Evolutionary conservation across 768 basidiomycete genomes (phyloP), one percentile per base, ranked within the genome.

Genomic region (Lentinula edodes): DNA sequence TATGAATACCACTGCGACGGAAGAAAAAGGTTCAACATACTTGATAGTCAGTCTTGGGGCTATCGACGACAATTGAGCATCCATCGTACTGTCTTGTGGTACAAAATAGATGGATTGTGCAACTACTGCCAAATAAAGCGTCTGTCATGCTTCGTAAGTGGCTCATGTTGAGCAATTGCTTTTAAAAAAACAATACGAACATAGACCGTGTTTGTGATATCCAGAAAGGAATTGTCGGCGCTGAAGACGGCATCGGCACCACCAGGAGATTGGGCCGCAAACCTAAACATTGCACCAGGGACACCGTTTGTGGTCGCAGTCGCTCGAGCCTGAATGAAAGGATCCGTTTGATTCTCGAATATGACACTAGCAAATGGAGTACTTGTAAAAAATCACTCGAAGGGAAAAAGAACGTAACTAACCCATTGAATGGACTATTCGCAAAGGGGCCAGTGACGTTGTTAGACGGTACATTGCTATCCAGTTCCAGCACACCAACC

Each of bases 41-140:
- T 88, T 82, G 39, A 90, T 73, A 64, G 76, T 78, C 52, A 90
- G 71, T 28, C 86, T 78, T 20, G 82, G 78, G 15, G 76, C 66
- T 10, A 80, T 64, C 5, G 77, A 75, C 3, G 73, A 77, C 45
- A 83, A 64, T 35, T 68, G 61, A 6, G 80, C 80, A 13, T 71
- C 58, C 6, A 84, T 63, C 0, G 76, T 73, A 5, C 63, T 55
- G 59, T 82, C 78, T 6, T 67, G 60, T 1, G 70, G 60, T 6
- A 85, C 68, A 65, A 89, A 90, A 66, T 86, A 90, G n/a, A 82
- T 77, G 1, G 78, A 75, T 65, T 81, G 80, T 0, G 88, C 86
- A 7, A 79, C 72, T 3, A 86, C 62, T 3, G 87, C 73, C 12
- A 90, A 80, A 69, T 88, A 79, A 61, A 78, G 80, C 0, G 81